Evolutionary conservation across 768 basidiomycete species (phyloP).

Genomic region (Peribolospora kevripleyi): DNA sequence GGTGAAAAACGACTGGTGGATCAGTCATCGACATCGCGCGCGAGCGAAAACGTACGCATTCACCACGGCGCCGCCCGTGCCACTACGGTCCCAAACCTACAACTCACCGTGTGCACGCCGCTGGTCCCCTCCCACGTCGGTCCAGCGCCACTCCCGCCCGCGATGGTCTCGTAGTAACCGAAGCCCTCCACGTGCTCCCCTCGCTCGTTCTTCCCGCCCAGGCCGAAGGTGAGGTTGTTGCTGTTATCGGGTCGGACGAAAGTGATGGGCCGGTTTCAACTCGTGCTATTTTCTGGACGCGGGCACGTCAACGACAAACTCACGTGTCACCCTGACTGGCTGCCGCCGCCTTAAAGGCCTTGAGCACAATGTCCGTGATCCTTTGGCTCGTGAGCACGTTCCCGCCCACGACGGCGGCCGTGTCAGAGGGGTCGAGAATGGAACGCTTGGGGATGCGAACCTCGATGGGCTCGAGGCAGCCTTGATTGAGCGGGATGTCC

Average conservation of each 20-base stretch:
- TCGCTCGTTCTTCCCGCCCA: conserved; percentile 61
- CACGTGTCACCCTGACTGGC: conserved; percentile 72
- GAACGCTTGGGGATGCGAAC: conserved; percentile 61
- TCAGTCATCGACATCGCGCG: too few relatives aligned
- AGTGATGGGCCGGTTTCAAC: background rate
- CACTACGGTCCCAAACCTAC: too few relatives aligned
- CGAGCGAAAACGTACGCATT: too few relatives aligned
- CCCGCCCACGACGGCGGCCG: conserved; percentile 76
- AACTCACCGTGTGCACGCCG: conserved; percentile 37
- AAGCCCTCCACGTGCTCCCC: conserved; percentile 48
- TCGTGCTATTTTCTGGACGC: conserved; percentile 15
- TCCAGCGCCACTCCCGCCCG: conserved; percentile 79
- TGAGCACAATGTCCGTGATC: conserved; percentile 82
- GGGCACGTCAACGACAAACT: background rate
- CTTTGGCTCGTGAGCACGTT: conserved; percentile 78
- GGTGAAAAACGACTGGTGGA: too few relatives aligned
- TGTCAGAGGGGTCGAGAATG: conserved; percentile 53
- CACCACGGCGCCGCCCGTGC: too few relatives aligned
- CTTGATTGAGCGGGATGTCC: conserved; percentile 69
- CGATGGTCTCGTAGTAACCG: conserved; percentile 43
- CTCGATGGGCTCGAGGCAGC: conserved; percentile 36
- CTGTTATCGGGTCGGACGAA: conserved; percentile 26
- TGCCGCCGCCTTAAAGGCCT: conserved; percentile 72
- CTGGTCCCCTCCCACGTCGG: conserved; percentile 74
- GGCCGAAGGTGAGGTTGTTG: conserved; percentile 65